phyloP scores from a whole-genome alignment of 2,329 filamentous ascomycete species.

The Aspergillus sp. region DNA sequence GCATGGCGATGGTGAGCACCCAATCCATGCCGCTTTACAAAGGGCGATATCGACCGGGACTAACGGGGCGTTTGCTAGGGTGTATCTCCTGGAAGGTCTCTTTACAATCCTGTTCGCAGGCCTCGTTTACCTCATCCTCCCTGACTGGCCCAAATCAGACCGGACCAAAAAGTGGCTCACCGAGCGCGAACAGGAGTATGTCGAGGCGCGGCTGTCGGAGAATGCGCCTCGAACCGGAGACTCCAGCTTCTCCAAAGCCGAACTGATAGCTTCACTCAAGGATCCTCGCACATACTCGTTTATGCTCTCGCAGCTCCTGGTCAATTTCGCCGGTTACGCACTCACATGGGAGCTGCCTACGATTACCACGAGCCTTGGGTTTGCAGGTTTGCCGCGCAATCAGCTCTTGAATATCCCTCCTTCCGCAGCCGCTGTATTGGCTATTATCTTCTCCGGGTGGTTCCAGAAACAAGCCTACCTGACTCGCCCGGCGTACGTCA shows the following conservation, averaged over 20 bases:
- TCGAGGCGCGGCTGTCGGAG: conserved; percentile 12
- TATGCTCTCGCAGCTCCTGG: conserved; percentile 14
- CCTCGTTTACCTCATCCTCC: conserved; percentile 10
- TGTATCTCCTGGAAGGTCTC: conserved; percentile 13
- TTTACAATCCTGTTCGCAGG: conserved; percentile 13
- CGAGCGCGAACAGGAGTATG: conserved; percentile 12
- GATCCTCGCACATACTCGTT: conserved; percentile 12
- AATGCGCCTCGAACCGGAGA: conserved; percentile 9
- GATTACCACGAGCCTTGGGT: conserved; percentile 15
- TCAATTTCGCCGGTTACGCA: conserved; percentile 14
- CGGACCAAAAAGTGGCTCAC: conserved; percentile 12
- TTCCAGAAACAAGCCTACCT: conserved; percentile 11
- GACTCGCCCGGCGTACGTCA: conserved; percentile 13
- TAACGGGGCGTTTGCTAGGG: conserved; percentile 1
- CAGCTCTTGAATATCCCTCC: conserved; percentile 13
- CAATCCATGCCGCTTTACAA: too few relatives aligned
- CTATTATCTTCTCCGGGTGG: conserved; percentile 13
- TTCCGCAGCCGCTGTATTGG: conserved; percentile 6
- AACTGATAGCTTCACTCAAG: conserved; percentile 10
- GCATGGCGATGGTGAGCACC: conserved; percentile 11
- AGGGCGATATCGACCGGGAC: too few relatives aligned
- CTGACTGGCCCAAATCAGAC: conserved; percentile 12
- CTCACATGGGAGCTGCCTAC: conserved; percentile 13
- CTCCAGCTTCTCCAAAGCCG: conserved; percentile 8
- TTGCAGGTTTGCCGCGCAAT: conserved; percentile 13